Percentiles rank a stretch among this genome's conserved stretches.
Evolutionary conservation across 2,329 filamentous ascomycete species (phyloP).

Genomic region (Trichoderma guizhouense): DNA sequence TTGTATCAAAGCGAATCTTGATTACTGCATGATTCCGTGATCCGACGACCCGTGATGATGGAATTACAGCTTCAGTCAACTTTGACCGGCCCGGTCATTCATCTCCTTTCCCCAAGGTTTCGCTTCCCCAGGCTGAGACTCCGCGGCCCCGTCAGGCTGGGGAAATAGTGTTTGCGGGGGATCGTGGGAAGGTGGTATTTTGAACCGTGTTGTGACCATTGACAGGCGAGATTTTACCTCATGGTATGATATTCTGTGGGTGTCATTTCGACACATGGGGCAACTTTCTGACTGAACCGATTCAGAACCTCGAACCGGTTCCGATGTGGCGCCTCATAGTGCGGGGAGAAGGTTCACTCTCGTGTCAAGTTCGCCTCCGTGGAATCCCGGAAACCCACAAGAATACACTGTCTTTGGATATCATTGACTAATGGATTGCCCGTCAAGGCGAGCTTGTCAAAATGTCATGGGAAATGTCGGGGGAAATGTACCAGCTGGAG

Average conservation of each 20-base stretch:
- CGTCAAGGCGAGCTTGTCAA: neutral
- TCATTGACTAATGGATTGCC: neutral
- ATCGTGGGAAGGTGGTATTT: neutral
- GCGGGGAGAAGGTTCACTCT: neutral
- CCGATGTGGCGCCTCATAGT: slow-evolving; percentile 7
- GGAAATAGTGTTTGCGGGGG: slow-evolving; percentile 14
- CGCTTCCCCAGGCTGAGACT: slow-evolving; percentile 1
- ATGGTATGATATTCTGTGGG: neutral
- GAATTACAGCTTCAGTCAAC: neutral
- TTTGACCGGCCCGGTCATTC: neutral
- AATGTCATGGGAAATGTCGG: slow-evolving; percentile 15
- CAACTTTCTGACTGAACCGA: neutral
- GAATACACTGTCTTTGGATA: neutral
- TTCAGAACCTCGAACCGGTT: neutral
- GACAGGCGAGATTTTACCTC: neutral
- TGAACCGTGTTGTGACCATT: neutral
- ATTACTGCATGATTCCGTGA: neutral
- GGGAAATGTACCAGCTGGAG: neutral
- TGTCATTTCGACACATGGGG: neutral
- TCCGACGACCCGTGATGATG: neutral
- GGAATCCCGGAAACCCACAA: neutral
- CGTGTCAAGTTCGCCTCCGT: neutral
- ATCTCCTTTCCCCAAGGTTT: neutral
- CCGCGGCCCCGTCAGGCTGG: neutral
- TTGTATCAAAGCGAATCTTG: neutral